A percentile compares a stretch with the other conserved stretches of the same genome.
Conservation (phyloP, 2,329 filamentous ascomycete genomes). For the Cercospora nicotianae region DNA sequence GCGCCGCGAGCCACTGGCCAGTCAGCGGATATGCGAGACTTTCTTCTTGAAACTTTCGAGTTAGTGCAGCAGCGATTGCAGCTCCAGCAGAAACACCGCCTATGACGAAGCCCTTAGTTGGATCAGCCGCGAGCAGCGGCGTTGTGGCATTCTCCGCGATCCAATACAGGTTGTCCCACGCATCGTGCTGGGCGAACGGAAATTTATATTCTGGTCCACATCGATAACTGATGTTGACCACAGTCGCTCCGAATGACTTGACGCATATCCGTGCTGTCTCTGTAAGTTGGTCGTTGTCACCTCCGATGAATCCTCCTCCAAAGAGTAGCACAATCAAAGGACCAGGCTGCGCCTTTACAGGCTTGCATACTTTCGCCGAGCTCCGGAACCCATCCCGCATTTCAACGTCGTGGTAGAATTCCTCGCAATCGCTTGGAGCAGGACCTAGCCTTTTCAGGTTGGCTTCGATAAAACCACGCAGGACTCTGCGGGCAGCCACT, state of each 20-base stretch:
- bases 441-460: slow-evolving; percentile 22
- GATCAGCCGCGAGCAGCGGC: slow-evolving; percentile 43
- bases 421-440: slow-evolving; percentile 24
- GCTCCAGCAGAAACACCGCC: slow-evolving; percentile 52
- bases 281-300: slow-evolving; percentile 31
- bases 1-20: slow-evolving; percentile 50
- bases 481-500: slow-evolving; percentile 10
- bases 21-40: slow-evolving; percentile 48
- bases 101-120: slow-evolving; percentile 50
- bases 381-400: slow-evolving; percentile 40
- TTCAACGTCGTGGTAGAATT: slow-evolving; percentile 42
- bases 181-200: slow-evolving; percentile 47
- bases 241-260: slow-evolving; percentile 41
- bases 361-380: slow-evolving; percentile 39
- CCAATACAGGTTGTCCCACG: slow-evolving; percentile 51
- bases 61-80: slow-evolving; percentile 43
- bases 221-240: slow-evolving; percentile 47
- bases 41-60: slow-evolving; percentile 46
- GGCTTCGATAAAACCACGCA: slow-evolving; percentile 15
- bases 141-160: slow-evolving; percentile 42
- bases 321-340: slow-evolving; percentile 33
- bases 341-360: slow-evolving; percentile 21
- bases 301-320: slow-evolving; percentile 35
- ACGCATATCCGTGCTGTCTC: slow-evolving; percentile 31
- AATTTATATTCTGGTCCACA: slow-evolving; percentile 52